These are phyloP conservation scores for Trichoderma polysporum DNA, from an alignment of 2,329 filamentous ascomycete genomes.

Conservation along the genomic window DNA sequence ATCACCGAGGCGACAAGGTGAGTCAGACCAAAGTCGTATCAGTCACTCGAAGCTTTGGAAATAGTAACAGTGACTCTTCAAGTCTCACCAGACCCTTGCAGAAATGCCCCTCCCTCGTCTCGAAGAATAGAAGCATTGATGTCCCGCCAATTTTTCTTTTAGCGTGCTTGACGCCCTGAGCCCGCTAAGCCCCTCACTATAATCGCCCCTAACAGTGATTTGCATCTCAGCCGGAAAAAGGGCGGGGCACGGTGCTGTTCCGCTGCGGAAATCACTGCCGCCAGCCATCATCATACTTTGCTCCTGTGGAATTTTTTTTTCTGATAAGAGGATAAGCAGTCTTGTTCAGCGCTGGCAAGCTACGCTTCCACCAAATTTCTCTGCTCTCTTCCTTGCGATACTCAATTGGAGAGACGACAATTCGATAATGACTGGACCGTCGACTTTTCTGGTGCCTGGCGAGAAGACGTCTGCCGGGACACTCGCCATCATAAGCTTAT, in stretches of 20 bases:
- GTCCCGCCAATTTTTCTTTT: conserved; percentile 9
- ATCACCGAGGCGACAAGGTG: conserved; percentile 18
- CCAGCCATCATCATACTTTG: background rate
- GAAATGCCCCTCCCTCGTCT: conserved; percentile 8
- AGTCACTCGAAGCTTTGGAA: background rate
- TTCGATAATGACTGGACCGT: conserved; percentile 45
- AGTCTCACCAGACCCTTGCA: conserved; percentile 14
- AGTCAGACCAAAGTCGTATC: conserved; percentile 19
- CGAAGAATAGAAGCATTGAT: conserved; percentile 1
- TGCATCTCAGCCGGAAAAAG: background rate
- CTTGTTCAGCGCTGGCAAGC: background rate
- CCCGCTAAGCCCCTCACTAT: conserved; percentile 9
- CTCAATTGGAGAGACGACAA: background rate
- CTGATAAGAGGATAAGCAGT: background rate
- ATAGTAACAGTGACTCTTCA: background rate
- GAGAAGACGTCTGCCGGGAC: conserved; percentile 59
- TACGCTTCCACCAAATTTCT: background rate
- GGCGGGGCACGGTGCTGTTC: conserved; percentile 12
- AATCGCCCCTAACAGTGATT: background rate
- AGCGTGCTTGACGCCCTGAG: conserved; percentile 13
- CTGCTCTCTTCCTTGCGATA: background rate
- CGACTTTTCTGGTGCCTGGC: conserved; percentile 77
- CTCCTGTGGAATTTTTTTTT: conserved; percentile 12
- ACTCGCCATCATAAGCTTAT: conserved; percentile 83
- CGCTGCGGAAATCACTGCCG: conserved; percentile 8